These are phyloP conservation scores for Aphelidium insulamus DNA, from an alignment of 371 early-diverging fungal genomes.

Conservation along the genomic window DNA sequence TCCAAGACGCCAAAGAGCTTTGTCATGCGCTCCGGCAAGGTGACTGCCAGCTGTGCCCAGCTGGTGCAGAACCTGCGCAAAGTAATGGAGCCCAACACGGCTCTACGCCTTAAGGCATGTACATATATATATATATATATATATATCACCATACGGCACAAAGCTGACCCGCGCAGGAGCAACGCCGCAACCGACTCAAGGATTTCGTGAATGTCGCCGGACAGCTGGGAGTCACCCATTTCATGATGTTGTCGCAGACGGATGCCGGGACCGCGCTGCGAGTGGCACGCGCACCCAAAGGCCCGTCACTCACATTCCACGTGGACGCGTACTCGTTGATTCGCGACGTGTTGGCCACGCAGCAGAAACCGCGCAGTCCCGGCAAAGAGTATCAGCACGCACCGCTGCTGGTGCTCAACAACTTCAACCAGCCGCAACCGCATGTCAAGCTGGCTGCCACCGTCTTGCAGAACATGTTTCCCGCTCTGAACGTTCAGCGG, in stretches of 20 bases:
- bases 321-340: slow-evolving; percentile 59
- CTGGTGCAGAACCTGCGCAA: slow-evolving; percentile 66
- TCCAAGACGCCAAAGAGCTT: slow-evolving; percentile 60
- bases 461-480: slow-evolving; percentile 89
- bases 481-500: slow-evolving; percentile 69
- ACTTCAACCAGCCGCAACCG: slow-evolving; percentile 54
- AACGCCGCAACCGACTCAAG: slow-evolving; percentile 68
- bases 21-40: slow-evolving; percentile 75
- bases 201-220: slow-evolving; percentile 80
- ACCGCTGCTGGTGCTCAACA: slow-evolving; percentile 78
- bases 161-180: slow-evolving; percentile 25
- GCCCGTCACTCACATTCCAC: slow-evolving; percentile 82
- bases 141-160: too few species aligned
- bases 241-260: slow-evolving; percentile 67
- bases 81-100: slow-evolving; percentile 85
- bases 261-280: slow-evolving; percentile 61
- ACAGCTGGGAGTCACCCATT: slow-evolving; percentile 65
- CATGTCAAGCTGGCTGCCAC: slow-evolving; percentile 75
- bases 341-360: slow-evolving; percentile 55
- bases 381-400: slow-evolving; percentile 47
- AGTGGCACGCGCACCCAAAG: slow-evolving; percentile 66
- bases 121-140: neutral
- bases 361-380: slow-evolving; percentile 55
- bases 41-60: slow-evolving; percentile 40
- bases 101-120: slow-evolving; percentile 37